phyloP scores from a whole-genome alignment of 2,329 filamentous ascomycete species.

The Ceratocystis colombiana region DNA sequence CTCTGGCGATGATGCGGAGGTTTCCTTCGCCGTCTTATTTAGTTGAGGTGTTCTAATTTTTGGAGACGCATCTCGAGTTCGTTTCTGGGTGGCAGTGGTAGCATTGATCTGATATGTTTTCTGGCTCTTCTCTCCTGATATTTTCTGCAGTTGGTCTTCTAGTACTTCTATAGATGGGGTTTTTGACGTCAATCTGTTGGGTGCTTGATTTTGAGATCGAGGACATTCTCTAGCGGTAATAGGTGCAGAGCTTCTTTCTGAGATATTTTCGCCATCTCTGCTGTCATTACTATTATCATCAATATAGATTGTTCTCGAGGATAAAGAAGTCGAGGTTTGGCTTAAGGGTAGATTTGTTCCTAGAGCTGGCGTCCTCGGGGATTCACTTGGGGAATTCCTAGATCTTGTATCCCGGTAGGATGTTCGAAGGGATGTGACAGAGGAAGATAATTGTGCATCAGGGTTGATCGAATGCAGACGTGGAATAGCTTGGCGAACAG shows the following conservation, averaged over 20 bases:
- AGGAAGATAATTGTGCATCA: neutral
- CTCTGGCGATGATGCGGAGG: neutral
- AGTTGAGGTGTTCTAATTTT: neutral
- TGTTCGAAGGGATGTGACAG: slow-evolving; percentile 14
- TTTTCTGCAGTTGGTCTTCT: neutral
- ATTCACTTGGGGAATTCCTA: neutral
- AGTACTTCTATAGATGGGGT: neutral
- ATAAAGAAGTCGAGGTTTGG: neutral
- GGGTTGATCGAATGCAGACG: slow-evolving; percentile 17
- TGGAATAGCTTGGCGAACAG: slow-evolving; percentile 17
- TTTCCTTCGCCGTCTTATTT: neutral
- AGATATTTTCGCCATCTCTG: neutral
- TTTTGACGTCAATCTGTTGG: neutral
- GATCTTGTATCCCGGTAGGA: slow-evolving; percentile 16
- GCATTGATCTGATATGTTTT: neutral
- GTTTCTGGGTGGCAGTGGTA: neutral
- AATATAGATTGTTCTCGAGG: neutral
- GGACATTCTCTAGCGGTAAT: too few relatives aligned
- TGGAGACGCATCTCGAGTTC: neutral
- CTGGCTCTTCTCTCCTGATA: neutral
- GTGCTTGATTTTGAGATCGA: neutral
- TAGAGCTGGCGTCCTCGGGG: neutral
- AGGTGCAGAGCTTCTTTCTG: too few relatives aligned
- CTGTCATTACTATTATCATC: neutral
- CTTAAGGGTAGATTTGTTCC: neutral